Base-by-base conservation (phyloP, 306 rosid genomes). In the Prunus davidiana region DNA sequence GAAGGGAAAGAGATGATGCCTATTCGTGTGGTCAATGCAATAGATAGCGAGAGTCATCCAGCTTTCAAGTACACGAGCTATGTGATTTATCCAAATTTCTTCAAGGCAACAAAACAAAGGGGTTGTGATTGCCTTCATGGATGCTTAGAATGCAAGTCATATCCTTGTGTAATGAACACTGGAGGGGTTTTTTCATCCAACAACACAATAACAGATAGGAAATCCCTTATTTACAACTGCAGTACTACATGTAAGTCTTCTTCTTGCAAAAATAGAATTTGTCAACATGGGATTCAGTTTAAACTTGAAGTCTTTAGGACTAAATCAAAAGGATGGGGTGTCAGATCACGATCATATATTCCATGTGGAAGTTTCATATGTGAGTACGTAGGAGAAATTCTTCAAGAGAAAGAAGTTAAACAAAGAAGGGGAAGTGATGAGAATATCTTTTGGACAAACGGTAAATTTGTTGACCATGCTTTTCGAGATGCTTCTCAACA, bases 301-400 rank as follows among this genome's bases (percentile, higher is more conserved):
- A 79, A 78, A 8, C 78, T 87, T 0, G 91, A 84, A 64, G 82
- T 87, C 27, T 84, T 80, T 65, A 74, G 13, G 51, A 74, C 85
- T 0, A 20, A 68, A 55, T 24, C 5, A 3, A 78, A 63, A 49
- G 83, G 84, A 20, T 87, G 91, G 91, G 88, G 85, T 76, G 91
- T 87, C 51, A 69, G 87, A 65, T 71, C 91, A 0, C 79, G 71
- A 43, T 77, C 83, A 8, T 87, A 66, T 71, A 84, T 87, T 69
- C 80, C 80, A 8, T 16, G 62, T 0, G 85, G 88, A 75, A 78
- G 84, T 72, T 82, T 84, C 75, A 77, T 82, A 12, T 87, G 88
- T 4, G 88, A 84, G 67, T 85, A 72, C 24, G 15, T 76, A 20
- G 88, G 91, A 30, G 87, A 84, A 78, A 52, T 87, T 4, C 12